Conservation (phyloP, 768 basidiomycete species). For the Filobasidium floriforme region DNA sequence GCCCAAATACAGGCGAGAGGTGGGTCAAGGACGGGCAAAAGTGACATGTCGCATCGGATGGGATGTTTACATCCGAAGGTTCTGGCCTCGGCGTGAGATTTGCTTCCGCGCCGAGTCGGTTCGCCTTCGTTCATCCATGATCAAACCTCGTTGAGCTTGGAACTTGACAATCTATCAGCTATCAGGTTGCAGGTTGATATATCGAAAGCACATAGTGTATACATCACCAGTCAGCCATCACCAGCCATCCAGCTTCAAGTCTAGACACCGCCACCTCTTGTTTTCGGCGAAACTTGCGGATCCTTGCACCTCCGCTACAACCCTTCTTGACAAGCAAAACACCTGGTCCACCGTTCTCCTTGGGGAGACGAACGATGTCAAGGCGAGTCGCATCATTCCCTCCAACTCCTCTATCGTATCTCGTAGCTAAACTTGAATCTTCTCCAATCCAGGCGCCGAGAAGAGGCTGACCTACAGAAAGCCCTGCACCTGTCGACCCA, state of each 20-base stretch:
- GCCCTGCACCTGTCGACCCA: slow-evolving; percentile 2
- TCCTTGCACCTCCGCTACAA: neutral
- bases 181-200: too few species aligned
- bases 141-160: too few species aligned
- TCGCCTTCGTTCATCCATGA: too few species aligned
- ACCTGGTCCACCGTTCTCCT: neutral
- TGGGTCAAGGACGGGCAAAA: too few species aligned
- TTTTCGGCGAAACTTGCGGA: neutral
- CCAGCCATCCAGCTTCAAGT: too few species aligned
- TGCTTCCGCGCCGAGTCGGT: neutral
- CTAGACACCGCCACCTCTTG: too few species aligned
- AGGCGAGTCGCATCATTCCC: neutral
- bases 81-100: neutral
- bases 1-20: too few species aligned
- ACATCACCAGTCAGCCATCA: too few species aligned
- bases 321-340: neutral
- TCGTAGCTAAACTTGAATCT: neutral
- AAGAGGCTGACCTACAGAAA: slow-evolving; percentile 5
- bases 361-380: slow-evolving; percentile 7
- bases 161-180: too few species aligned
- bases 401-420: neutral
- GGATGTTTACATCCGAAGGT: neutral
- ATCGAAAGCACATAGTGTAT: too few species aligned
- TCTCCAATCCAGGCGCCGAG: neutral
- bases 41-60: slow-evolving; percentile 5